A percentile compares a stretch with the other conserved stretches of the same genome.
phyloP scores from a whole-genome alignment of 768 basidiomycete genomes.

The Tubosaeta brunneosetosa region DNA sequence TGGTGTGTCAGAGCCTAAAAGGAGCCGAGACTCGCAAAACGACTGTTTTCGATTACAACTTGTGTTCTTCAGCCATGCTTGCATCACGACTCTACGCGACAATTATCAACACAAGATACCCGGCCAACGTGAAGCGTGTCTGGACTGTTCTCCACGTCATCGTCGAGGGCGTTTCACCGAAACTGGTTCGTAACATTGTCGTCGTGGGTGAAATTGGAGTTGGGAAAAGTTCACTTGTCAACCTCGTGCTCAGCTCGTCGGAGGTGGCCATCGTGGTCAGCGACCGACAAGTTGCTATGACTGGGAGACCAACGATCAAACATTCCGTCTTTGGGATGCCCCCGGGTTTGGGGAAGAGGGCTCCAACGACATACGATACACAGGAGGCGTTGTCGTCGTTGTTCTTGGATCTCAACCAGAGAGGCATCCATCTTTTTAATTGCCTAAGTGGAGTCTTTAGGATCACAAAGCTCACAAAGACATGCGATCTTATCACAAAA shows the following conservation, averaged over 20 bases:
- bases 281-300: constrained; percentile 11
- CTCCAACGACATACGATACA: constrained; percentile 15
- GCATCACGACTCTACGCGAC: constrained; percentile 18
- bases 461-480: constrained; percentile 14
- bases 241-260: constrained; percentile 22
- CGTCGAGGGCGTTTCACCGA: constrained; percentile 17
- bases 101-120: constrained; percentile 18
- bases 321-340: constrained; percentile 29
- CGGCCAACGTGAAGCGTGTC: constrained; percentile 16
- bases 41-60: no score
- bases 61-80: no score
- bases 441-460: constrained; percentile 22
- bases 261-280: constrained; percentile 19
- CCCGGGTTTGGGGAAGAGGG: constrained; percentile 26
- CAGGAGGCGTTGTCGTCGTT: constrained; percentile 17
- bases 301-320: constrained; percentile 5
- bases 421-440: constrained; percentile 23
- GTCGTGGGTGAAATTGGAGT: constrained; percentile 24
- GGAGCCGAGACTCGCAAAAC: no score
- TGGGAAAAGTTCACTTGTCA: no score
- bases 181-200: constrained; percentile 20
- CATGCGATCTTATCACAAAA: constrained; percentile 14
- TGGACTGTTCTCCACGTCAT: constrained; percentile 13
- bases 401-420: constrained; percentile 18
- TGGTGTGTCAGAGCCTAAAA: no score